Evolutionary conservation across 2,329 filamentous ascomycete species (phyloP).

Genomic region (Dactylonectria macrodidyma): DNA sequence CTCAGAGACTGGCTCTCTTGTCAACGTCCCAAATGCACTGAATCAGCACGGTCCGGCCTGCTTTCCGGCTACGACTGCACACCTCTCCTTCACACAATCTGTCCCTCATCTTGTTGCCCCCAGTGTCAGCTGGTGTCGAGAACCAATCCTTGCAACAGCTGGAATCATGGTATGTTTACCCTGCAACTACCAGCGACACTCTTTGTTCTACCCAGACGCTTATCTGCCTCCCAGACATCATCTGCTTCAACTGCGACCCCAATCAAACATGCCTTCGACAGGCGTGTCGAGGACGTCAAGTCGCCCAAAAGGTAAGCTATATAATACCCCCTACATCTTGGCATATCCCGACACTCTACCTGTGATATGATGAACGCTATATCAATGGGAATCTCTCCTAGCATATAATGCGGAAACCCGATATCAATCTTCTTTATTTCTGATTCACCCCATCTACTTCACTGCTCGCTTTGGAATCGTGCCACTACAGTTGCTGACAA

Average conservation of each 20-base stretch:
- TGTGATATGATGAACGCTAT: constrained; percentile 81
- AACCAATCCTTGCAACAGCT: neutral
- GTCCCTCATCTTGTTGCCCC: constrained; percentile 1
- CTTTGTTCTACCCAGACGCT: constrained; percentile 31
- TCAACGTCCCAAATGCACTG: constrained; percentile 43
- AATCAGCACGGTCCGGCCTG: constrained; percentile 37
- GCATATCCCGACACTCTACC: neutral
- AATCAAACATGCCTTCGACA: constrained; percentile 81
- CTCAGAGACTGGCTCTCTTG: constrained; percentile 44
- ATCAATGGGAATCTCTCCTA: constrained; percentile 99
- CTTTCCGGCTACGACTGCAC: constrained; percentile 36
- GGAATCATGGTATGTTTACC: constrained; percentile 45
- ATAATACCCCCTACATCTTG: constrained; percentile 1
- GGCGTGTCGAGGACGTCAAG: constrained; percentile 86
- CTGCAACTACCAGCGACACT: constrained; percentile 28
- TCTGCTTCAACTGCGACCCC: constrained; percentile 82
- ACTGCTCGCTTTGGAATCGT: constrained; percentile 14
- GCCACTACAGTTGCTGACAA: constrained; percentile 46
- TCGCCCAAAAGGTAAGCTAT: constrained; percentile 87
- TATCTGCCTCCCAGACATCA: constrained; percentile 68
- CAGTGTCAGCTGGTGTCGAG: neutral
- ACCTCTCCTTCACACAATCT: constrained; percentile 4
- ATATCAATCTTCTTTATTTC: constrained; percentile 78
- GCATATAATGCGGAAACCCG: constrained; percentile 89
- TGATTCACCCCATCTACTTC: constrained; percentile 52